phyloP scores from a whole-genome alignment of 768 basidiomycete species.

The Tylopilus vinaceipallidus region DNA sequence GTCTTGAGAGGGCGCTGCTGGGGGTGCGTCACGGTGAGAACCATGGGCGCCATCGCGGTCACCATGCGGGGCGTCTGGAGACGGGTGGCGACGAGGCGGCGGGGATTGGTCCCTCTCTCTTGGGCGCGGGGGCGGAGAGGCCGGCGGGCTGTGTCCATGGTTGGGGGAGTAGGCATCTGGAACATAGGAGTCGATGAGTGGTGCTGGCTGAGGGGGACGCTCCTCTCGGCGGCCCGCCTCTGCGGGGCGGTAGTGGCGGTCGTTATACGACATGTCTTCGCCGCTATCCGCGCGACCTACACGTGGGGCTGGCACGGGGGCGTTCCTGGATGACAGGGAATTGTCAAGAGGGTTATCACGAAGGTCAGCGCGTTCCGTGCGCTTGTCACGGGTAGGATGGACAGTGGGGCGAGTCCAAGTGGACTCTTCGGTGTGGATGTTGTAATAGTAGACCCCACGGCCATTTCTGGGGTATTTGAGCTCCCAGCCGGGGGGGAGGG shows the following conservation, averaged over 20 bases:
- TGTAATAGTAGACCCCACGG: conserved; percentile 55
- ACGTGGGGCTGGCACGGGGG: conserved; percentile 23
- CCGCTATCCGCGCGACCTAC: conserved; percentile 28
- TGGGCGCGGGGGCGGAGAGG: conserved; percentile 22
- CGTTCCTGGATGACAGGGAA: conserved; percentile 22
- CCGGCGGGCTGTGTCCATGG: conserved; percentile 20
- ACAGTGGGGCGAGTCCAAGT: conserved; percentile 56
- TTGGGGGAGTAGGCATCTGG: conserved; percentile 29
- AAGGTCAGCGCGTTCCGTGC: conserved; percentile 22
- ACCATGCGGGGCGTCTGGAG: conserved; percentile 20
- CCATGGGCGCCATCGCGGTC: conserved; percentile 20
- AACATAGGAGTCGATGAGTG: conserved; percentile 26
- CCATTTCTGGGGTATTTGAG: conserved; percentile 49
- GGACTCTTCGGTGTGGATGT: conserved; percentile 51
- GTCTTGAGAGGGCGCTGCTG: conserved; percentile 24
- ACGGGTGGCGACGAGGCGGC: conserved; percentile 22
- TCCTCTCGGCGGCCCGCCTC: conserved; percentile 30
- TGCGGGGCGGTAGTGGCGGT: conserved; percentile 65
- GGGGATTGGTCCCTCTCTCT: conserved; percentile 25
- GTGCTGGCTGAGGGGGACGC: conserved; percentile 18
- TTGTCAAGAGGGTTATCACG: conserved; percentile 30
- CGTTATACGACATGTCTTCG: conserved; percentile 48
- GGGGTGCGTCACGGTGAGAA: conserved; percentile 22
- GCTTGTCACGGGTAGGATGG: conserved; percentile 24
- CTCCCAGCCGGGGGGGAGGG: conserved; percentile 63